Percentiles rank a stretch among this genome's conserved stretches.
Conservation (phyloP, 192 early-diverging fungal species). For the Diversispora eburnea region DNA sequence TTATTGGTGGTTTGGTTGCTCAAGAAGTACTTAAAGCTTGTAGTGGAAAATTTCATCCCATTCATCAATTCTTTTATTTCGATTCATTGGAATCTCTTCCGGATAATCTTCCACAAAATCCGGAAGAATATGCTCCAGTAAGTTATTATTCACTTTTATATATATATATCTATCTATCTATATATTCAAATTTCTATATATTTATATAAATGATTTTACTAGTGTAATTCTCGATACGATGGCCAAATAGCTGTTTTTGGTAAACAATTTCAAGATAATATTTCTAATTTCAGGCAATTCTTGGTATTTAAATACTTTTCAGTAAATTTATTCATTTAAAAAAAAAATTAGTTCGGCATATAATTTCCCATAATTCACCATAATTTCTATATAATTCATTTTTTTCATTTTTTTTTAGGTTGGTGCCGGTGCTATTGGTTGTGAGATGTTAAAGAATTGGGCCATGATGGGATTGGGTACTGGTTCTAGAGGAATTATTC, state of each 20-base stretch:
- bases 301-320: constrained; percentile 42
- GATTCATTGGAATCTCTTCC: constrained; percentile 97
- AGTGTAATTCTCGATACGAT: constrained; percentile 88
- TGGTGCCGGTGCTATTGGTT: constrained; percentile 98
- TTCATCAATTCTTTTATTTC: constrained; percentile 92
- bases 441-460: constrained; percentile 99
- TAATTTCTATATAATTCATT: background rate
- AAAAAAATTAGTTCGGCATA: background rate
- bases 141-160: constrained; percentile 10
- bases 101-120: constrained; percentile 55
- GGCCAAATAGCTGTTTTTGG: constrained; percentile 97
- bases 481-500: constrained; percentile 76
- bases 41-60: constrained; percentile 93
- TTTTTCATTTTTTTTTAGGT: no score
- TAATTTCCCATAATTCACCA: background rate
- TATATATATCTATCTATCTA: background rate
- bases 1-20: constrained; percentile 94
- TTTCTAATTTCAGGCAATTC: constrained; percentile 88
- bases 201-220: background rate
- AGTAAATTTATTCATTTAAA: background rate
- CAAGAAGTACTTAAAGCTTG: constrained; percentile 99
- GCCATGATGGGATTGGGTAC: constrained; percentile 89
- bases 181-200: background rate
- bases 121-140: constrained; percentile 71
- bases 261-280: constrained; percentile 78